These are phyloP conservation scores for Cyathus striatus DNA, from an alignment of 768 basidiomycete genomes.

Conservation along the genomic window DNA sequence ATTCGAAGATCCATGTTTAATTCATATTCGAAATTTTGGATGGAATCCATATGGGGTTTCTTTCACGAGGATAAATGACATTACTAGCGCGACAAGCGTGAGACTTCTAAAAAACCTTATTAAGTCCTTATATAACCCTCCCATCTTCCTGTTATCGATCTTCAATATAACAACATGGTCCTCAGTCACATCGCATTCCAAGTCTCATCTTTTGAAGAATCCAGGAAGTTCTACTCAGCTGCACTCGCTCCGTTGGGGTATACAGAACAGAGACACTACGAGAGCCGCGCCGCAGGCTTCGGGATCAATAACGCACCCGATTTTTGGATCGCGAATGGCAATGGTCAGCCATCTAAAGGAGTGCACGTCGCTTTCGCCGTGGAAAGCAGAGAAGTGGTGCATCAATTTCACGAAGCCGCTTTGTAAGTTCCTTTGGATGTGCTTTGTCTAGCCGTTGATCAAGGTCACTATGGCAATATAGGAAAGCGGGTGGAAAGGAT, in stretches of 20 bases:
- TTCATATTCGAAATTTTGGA: no score
- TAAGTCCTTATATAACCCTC: no score
- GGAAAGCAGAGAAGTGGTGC: slow-evolving; percentile 6
- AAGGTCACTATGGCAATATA: no score
- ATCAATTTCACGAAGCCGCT: slow-evolving; percentile 7
- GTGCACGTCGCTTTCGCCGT: slow-evolving; percentile 5
- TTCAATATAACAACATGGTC: no score
- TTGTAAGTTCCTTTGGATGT: slow-evolving; percentile 4
- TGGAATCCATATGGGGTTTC: no score
- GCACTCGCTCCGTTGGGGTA: slow-evolving; percentile 8
- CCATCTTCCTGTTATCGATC: no score
- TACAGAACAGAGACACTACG: slow-evolving; percentile 1
- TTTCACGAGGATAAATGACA: no score
- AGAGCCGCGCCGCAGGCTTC: slow-evolving; percentile 4
- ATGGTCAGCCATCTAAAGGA: slow-evolving; percentile 1
- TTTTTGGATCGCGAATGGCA: slow-evolving; percentile 5
- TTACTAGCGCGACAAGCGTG: no score
- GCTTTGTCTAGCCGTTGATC: no score
- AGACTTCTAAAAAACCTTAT: no score
- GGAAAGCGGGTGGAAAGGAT: slow-evolving; percentile 7
- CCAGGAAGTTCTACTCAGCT: slow-evolving; percentile 6
- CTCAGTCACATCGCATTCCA: slow-evolving; percentile 4
- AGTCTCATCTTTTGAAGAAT: slow-evolving; percentile 5
- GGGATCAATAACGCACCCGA: slow-evolving; percentile 1
- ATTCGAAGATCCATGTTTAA: no score